Evolutionary conservation across 805 yeast species (phyloP).

Genomic region (Lipomyces yamanashiensis): DNA sequence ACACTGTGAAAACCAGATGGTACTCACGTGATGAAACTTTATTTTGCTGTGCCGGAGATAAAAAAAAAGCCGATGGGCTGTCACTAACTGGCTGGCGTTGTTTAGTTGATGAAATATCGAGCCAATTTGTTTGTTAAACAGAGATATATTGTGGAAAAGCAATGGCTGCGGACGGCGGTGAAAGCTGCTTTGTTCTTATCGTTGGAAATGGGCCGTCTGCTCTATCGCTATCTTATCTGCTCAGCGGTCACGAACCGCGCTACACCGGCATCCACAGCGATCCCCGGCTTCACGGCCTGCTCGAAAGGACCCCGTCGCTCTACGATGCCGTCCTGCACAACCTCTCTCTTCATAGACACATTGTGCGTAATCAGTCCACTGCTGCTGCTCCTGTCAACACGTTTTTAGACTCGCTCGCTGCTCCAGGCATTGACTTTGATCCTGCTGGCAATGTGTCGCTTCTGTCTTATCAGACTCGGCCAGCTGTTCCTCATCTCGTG

Average conservation of each 20-base stretch:
- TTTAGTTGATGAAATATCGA: too few species aligned
- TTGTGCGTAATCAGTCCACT: slow-evolving; percentile 35
- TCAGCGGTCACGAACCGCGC: slow-evolving; percentile 43
- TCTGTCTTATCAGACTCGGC: not conserved
- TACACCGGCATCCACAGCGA: slow-evolving; percentile 44
- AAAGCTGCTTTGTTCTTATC: slow-evolving; percentile 11
- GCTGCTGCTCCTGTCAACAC: slow-evolving; percentile 39
- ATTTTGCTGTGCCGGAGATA: not conserved
- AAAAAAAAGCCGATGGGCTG: not conserved
- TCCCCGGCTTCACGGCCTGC: not conserved
- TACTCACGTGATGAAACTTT: not conserved
- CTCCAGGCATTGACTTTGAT: slow-evolving; percentile 43
- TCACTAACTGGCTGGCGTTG: too few species aligned
- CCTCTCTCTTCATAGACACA: slow-evolving; percentile 34
- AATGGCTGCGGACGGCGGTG: slow-evolving; percentile 12
- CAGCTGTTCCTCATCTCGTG: slow-evolving; percentile 37
- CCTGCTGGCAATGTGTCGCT: slow-evolving; percentile 13
- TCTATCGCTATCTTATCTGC: slow-evolving; percentile 42
- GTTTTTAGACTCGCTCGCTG: slow-evolving; percentile 41
- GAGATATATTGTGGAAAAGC: not conserved
- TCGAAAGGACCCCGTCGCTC: not conserved
- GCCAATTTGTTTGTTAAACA: too few species aligned
- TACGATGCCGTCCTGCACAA: slow-evolving; percentile 31
- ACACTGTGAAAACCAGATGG: not conserved
- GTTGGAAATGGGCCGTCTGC: slow-evolving; percentile 46